phyloP scores from a whole-genome alignment of 2,329 filamentous ascomycete species.

The Ascochyta rabiei region DNA sequence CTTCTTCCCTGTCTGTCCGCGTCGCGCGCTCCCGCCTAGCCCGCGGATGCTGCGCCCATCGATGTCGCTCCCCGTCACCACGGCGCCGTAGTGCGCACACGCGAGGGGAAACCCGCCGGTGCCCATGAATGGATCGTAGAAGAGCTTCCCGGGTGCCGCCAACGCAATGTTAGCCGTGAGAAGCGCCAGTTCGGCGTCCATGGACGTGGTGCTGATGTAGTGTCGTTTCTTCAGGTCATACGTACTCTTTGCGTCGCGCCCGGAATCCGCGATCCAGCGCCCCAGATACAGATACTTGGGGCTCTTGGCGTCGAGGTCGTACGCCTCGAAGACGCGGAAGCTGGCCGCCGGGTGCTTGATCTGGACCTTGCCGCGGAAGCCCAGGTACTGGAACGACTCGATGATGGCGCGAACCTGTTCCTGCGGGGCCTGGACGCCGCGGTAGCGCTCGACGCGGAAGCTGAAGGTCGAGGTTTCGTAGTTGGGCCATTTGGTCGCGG shows the following conservation, averaged over 20 bases:
- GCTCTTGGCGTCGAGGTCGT: constrained; percentile 61
- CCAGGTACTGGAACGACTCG: constrained; percentile 79
- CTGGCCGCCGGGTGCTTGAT: constrained; percentile 72
- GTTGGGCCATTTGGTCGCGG: constrained; percentile 67
- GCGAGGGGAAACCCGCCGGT: constrained; percentile 93
- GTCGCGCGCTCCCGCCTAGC: constrained; percentile 52
- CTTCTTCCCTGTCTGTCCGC: constrained; percentile 50
- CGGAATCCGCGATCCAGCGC: constrained; percentile 70
- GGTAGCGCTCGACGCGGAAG: constrained; percentile 83
- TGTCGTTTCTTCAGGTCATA: constrained; percentile 91
- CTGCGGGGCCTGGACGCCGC: constrained; percentile 68
- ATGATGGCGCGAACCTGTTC: constrained; percentile 74
- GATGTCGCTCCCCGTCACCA: constrained; percentile 87
- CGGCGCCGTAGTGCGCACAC: constrained; percentile 86
- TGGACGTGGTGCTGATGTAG: constrained; percentile 95
- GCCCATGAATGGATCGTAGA: constrained; percentile 95
- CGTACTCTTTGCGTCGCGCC: constrained; percentile 69
- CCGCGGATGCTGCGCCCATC: constrained; percentile 89
- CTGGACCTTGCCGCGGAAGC: constrained; percentile 76
- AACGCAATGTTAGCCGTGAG: constrained; percentile 90
- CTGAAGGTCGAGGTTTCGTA: constrained; percentile 76
- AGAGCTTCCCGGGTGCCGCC: constrained; percentile 79
- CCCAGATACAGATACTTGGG: constrained; percentile 71
- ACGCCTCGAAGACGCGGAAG: constrained; percentile 85
- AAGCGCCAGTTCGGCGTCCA: constrained; percentile 93